Evolutionary conservation across 371 early-diverging fungal genomes (phyloP).

Genomic region (Mycotypha africana): DNA sequence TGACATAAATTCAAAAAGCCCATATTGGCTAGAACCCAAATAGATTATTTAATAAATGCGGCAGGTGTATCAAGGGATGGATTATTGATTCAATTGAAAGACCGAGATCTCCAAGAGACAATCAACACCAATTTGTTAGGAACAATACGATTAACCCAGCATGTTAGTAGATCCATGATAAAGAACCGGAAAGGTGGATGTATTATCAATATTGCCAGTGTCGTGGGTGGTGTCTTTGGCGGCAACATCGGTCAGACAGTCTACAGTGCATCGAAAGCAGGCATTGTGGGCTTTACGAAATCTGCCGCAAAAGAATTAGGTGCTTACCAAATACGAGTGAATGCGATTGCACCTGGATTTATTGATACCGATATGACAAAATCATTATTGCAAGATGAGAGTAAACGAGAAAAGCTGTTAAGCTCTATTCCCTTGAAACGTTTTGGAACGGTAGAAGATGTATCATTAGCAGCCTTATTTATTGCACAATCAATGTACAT

Average conservation of each 20-base stretch:
- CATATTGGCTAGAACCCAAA: no score
- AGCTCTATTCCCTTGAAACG: conserved; percentile 50
- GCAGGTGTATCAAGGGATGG: conserved; percentile 63
- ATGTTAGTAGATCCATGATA: conserved; percentile 54
- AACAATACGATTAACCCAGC: conserved; percentile 61
- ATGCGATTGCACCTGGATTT: conserved; percentile 86
- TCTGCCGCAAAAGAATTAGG: conserved; percentile 81
- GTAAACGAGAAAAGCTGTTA: conserved; percentile 30
- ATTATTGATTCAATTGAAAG: conserved; percentile 45
- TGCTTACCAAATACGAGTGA: conserved; percentile 68
- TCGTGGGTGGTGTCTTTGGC: conserved; percentile 68
- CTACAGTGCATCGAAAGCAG: conserved; percentile 85
- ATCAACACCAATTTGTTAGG: conserved; percentile 69
- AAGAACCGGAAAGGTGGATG: conserved; percentile 53
- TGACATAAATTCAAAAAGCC: no score
- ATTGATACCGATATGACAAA: conserved; percentile 83
- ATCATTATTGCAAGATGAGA: conserved; percentile 35
- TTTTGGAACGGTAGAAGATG: conserved; percentile 57
- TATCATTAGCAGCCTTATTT: conserved; percentile 64
- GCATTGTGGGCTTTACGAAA: conserved; percentile 77
- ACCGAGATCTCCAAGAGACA: conserved; percentile 43
- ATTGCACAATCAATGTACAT: conserved; percentile 63
- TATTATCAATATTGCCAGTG: conserved; percentile 83
- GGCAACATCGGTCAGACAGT: conserved; percentile 77
- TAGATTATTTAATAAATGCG: conserved; percentile 57